A percentile compares a stretch with the other conserved stretches of the same genome.
Conservation (phyloP, 225 moss, liverwort and hornwort species). For the Marchantia paleacea region DNA sequence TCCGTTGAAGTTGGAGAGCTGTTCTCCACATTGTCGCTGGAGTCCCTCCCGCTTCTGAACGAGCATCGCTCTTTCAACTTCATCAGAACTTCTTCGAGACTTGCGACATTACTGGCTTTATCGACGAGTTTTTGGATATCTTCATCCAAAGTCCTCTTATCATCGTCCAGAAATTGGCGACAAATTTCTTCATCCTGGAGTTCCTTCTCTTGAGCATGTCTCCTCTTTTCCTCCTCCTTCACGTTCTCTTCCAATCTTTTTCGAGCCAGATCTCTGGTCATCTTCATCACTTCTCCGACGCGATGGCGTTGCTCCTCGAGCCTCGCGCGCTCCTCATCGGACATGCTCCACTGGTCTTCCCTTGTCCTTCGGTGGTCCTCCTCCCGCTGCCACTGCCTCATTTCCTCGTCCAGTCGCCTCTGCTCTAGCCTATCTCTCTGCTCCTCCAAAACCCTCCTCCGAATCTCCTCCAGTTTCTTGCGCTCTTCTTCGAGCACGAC, state of each 20-base stretch:
- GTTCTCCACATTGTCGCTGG: background rate
- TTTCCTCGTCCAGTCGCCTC: conserved; percentile 32
- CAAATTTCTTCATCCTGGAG: background rate
- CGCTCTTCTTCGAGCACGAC: conserved; percentile 2
- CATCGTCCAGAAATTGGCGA: conserved; percentile 2
- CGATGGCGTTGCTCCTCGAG: conserved; percentile 26
- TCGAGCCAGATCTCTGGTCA: conserved; percentile 30
- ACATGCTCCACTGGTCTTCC: conserved; percentile 25
- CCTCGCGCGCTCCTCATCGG: conserved; percentile 16
- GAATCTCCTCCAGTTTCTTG: conserved; percentile 6
- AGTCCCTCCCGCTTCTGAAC: background rate
- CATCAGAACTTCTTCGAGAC: conserved; percentile 15
- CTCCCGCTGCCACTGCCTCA: conserved; percentile 31
- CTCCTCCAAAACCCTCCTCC: conserved; percentile 14
- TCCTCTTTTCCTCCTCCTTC: conserved; percentile 10
- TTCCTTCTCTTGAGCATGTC: background rate
- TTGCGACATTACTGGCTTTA: background rate
- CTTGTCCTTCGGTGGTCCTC: conserved; percentile 23
- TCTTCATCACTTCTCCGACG: conserved; percentile 33
- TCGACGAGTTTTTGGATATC: conserved; percentile 13
- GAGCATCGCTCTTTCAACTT: conserved; percentile 14
- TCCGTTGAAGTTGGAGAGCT: background rate
- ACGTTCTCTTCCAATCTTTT: conserved; percentile 21
- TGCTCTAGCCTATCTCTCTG: conserved; percentile 27
- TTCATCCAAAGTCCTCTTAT: conserved; percentile 1